phyloP scores from a whole-genome alignment of 2,329 filamentous ascomycete genomes.

The Hymenoscyphus occultus region DNA sequence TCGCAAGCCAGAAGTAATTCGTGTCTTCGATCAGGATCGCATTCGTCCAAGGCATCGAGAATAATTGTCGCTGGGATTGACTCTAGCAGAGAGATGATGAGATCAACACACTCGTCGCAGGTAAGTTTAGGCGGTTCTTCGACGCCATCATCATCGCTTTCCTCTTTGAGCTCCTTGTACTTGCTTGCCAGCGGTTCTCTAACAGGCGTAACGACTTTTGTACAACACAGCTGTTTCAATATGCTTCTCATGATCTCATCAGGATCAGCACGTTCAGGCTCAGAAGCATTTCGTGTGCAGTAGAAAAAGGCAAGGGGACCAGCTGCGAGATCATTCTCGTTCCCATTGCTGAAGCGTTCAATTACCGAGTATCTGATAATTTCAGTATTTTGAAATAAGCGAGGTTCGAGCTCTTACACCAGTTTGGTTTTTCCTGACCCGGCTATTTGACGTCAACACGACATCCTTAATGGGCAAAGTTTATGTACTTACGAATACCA shows the following conservation, averaged over 20 bases:
- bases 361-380: constrained; percentile 3
- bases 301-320: constrained; percentile 31
- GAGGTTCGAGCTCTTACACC: constrained; percentile 9
- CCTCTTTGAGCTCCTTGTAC: background rate
- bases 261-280: constrained; percentile 27
- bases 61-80: constrained; percentile 11
- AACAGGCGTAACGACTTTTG: constrained; percentile 4
- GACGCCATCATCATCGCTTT: background rate
- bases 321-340: background rate
- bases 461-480: background rate
- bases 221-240: constrained; percentile 25
- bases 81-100: background rate
- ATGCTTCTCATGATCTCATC: constrained; percentile 27
- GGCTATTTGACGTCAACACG: background rate
- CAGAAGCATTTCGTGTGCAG: constrained; percentile 29
- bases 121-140: constrained; percentile 7
- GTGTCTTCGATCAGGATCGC: background rate
- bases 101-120: background rate
- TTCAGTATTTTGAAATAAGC: background rate
- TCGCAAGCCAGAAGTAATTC: constrained; percentile 12
- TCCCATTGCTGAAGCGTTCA: background rate
- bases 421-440: constrained; percentile 39
- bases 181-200: background rate
- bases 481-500: constrained; percentile 27
- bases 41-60: constrained; percentile 18